phyloP scores from a whole-genome alignment of 1,284 basidiomycete genomes.

The Polyporus tsugae region DNA sequence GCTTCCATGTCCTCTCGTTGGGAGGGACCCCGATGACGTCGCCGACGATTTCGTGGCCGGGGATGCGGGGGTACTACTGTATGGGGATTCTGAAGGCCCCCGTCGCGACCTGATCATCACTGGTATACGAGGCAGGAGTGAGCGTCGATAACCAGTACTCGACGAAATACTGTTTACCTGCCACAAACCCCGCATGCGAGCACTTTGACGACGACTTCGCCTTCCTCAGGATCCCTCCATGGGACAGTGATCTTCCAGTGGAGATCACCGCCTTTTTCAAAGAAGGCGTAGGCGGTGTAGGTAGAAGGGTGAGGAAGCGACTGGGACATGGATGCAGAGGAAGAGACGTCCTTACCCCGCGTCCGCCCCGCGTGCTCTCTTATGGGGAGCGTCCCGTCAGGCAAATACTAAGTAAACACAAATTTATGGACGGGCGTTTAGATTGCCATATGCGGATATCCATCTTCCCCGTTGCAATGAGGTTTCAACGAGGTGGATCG shows the following conservation, averaged over 20 bases:
- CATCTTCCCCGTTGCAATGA: too few relatives aligned
- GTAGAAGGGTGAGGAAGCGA: conserved; percentile 28
- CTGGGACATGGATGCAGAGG: background rate
- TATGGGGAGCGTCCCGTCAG: background rate
- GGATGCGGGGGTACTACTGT: conserved; percentile 34
- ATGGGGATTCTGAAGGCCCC: conserved; percentile 18
- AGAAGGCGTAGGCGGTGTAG: conserved; percentile 38
- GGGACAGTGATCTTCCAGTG: conserved; percentile 29
- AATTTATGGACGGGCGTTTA: background rate
- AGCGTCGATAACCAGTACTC: background rate
- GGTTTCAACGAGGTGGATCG: too few relatives aligned
- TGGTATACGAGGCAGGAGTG: background rate
- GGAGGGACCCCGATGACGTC: conserved; percentile 37
- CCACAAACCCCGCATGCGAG: conserved; percentile 40
- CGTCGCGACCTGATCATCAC: conserved; percentile 32
- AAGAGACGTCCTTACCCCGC: too few relatives aligned
- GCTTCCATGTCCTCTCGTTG: conserved; percentile 34
- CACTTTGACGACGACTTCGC: conserved; percentile 38
- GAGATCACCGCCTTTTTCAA: conserved; percentile 29
- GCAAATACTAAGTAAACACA: background rate
- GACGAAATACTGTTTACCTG: conserved; percentile 25
- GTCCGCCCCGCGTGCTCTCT: background rate
- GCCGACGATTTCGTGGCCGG: conserved; percentile 41
- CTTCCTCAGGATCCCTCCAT: conserved; percentile 36
- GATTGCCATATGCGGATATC: background rate